Evolutionary conservation across 148 eudicot genomes (phyloP).

Genomic region (Heliamphora exappendiculata): DNA sequence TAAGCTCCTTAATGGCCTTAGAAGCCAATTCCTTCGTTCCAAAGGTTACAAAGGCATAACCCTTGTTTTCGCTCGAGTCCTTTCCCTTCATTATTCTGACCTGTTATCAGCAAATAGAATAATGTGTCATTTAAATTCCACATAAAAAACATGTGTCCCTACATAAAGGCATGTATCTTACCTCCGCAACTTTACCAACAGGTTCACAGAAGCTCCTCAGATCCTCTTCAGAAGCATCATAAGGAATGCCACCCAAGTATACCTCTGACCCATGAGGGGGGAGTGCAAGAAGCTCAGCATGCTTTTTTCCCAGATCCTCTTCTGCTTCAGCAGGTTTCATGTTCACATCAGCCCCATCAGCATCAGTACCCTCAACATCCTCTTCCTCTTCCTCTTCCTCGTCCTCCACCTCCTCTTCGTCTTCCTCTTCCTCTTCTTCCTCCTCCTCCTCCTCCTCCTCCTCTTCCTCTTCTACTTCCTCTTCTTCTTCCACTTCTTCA

Average conservation of each 20-base stretch:
- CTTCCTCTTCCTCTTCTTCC: constrained; percentile 52
- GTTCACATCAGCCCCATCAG: constrained; percentile 29
- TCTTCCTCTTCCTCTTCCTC: constrained; percentile 27
- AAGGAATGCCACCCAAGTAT: constrained; percentile 78
- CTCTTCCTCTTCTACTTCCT: constrained; percentile 50
- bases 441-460: constrained; percentile 51
- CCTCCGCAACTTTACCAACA: constrained; percentile 84
- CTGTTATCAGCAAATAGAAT: constrained; percentile 31
- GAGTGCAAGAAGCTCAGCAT: constrained; percentile 79
- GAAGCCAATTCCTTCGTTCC: constrained; percentile 77
- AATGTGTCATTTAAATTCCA: background rate
- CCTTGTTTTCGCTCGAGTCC: constrained; percentile 71
- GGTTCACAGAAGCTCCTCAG: constrained; percentile 72
- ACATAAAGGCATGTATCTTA: constrained; percentile 16
- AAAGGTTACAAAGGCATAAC: constrained; percentile 92
- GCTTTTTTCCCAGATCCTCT: constrained; percentile 40
- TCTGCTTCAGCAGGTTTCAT: constrained; percentile 27
- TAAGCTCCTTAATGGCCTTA: constrained; percentile 80
- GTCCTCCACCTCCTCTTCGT: constrained; percentile 40
- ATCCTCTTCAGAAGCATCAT: constrained; percentile 71
- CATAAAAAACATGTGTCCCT: background rate
- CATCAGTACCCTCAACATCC: background rate
- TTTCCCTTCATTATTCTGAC: constrained; percentile 83
- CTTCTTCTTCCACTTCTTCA: constrained; percentile 70
- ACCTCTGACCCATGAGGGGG: constrained; percentile 98